Conservation (phyloP, 139 green algal species). For the Closterium sp. region DNA sequence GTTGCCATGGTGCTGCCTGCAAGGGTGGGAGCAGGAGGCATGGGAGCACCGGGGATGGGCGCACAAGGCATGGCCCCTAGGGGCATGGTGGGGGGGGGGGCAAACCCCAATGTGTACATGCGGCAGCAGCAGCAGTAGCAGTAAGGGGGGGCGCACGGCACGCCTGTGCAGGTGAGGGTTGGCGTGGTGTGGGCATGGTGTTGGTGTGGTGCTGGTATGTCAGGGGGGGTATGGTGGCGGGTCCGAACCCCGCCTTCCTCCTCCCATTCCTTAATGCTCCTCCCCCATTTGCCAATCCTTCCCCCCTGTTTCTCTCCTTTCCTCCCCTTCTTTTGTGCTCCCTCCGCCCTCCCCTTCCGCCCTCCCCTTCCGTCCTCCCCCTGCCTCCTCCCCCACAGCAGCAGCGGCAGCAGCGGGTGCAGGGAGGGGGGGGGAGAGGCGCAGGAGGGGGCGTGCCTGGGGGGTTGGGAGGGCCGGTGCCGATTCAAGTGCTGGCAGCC, state of each 20-base stretch:
- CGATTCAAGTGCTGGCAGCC: too few relatives aligned
- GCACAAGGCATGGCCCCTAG: neutral
- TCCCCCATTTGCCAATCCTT: too few relatives aligned
- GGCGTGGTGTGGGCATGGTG: neutral
- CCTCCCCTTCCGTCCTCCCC: neutral
- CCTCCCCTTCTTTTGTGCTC: neutral
- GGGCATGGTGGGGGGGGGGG: too few relatives aligned
- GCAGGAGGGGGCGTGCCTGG: neutral
- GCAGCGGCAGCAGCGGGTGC: neutral
- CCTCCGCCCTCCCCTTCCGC: too few relatives aligned
- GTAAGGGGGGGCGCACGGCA: neutral
- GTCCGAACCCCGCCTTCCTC: neutral
- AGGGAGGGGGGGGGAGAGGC: neutral
- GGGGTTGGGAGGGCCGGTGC: too few relatives aligned
- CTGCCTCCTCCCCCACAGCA: neutral
- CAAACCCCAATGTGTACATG: neutral
- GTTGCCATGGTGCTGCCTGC: too few relatives aligned
- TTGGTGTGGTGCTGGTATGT: too few relatives aligned
- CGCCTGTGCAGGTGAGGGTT: neutral
- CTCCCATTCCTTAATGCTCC: neutral
- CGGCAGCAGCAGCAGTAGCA: neutral
- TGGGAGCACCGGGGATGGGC: neutral
- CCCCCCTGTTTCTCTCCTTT: neutral
- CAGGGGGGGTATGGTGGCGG: too few relatives aligned
- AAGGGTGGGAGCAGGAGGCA: too few relatives aligned